Percentiles rank a stretch among this genome's conserved stretches.
These are phyloP conservation scores for Brassica rapa DNA, from an alignment of 345 rosid species.

Conservation along the genomic window DNA sequence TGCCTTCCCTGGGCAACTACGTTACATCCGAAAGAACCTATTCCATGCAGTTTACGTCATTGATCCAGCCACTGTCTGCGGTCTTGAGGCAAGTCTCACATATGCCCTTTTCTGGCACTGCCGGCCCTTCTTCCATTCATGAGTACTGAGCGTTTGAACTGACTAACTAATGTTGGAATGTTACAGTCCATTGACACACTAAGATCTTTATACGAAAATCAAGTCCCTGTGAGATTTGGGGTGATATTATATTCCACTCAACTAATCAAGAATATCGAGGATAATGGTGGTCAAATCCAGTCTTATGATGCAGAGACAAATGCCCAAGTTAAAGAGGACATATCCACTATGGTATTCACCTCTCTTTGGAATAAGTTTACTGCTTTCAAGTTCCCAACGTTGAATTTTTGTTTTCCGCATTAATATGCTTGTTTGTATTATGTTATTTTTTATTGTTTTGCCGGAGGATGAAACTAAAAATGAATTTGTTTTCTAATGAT, in stretches of 20 bases:
- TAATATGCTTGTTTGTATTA: slow-evolving; percentile 15
- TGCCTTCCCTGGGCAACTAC: slow-evolving; percentile 92
- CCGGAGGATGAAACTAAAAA: slow-evolving; percentile 6
- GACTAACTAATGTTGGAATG: slow-evolving; percentile 37
- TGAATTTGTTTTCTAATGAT: slow-evolving; percentile 10
- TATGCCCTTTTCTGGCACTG: slow-evolving; percentile 3
- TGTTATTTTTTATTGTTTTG: not conserved
- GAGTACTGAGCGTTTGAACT: slow-evolving; percentile 20
- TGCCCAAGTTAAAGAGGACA: slow-evolving; percentile 61
- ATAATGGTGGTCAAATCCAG: slow-evolving; percentile 52
- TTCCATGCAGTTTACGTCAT: slow-evolving; percentile 92
- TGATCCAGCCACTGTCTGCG: slow-evolving; percentile 85
- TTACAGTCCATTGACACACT: slow-evolving; percentile 80
- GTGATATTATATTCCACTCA: slow-evolving; percentile 75
- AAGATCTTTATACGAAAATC: slow-evolving; percentile 73
- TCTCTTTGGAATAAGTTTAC: slow-evolving; percentile 18
- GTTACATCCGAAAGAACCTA: slow-evolving; percentile 90
- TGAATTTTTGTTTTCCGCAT: not conserved
- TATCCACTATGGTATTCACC: slow-evolving; percentile 79
- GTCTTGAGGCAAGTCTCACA: slow-evolving; percentile 78
- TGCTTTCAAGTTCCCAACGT: slow-evolving; percentile 7
- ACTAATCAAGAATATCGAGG: slow-evolving; percentile 63
- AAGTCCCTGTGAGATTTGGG: slow-evolving; percentile 88
- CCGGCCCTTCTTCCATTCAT: slow-evolving; percentile 18
- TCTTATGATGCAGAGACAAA: slow-evolving; percentile 45